phyloP scores from a whole-genome alignment of 352 stramenopile species.

The Globisporangium megalacanthum region DNA sequence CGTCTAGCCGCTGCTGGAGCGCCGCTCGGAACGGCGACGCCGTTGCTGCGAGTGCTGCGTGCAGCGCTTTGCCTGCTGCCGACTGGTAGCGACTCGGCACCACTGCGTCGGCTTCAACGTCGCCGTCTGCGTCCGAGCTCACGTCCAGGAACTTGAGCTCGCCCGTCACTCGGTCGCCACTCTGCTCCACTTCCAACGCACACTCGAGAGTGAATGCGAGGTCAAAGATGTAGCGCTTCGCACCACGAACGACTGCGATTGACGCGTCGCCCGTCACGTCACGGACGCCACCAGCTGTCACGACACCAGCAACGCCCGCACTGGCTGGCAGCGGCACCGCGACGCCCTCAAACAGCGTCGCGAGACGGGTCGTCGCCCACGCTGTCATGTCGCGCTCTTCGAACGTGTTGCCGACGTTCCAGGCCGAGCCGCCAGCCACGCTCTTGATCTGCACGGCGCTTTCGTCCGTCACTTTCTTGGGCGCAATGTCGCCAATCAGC shows the following conservation, averaged over 20 bases:
- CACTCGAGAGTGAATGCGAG: conserved; percentile 62
- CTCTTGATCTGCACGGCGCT: conserved; percentile 78
- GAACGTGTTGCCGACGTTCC: conserved; percentile 93
- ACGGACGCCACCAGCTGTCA: conserved; percentile 62
- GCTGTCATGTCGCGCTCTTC: conserved; percentile 90
- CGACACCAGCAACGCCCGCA: conserved; percentile 25
- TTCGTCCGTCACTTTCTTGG: conserved; percentile 73
- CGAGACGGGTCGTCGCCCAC: conserved; percentile 78
- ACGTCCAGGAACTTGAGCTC: conserved; percentile 79
- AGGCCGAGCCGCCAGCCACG: conserved; percentile 83
- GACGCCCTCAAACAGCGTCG: conserved; percentile 46
- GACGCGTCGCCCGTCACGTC: conserved; percentile 91
- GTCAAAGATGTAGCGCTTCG: conserved; percentile 92
- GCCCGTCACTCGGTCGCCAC: conserved; percentile 24
- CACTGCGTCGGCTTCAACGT: conserved; percentile 67
- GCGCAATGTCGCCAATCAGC: conserved; percentile 96
- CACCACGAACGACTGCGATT: conserved; percentile 88
- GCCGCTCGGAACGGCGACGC: conserved; percentile 56
- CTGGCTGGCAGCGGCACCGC: conserved; percentile 26
- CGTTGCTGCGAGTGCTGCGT: conserved; percentile 44
- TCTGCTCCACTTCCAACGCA: conserved; percentile 21
- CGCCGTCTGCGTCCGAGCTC: conserved; percentile 67
- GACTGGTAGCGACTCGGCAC: conserved; percentile 71
- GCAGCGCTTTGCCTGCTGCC: conserved; percentile 57
- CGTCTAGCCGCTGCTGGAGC: conserved; percentile 38